Evolutionary conservation across 2,329 filamentous ascomycete genomes (phyloP), one percentile per base, ranked within the genome.

Genomic region (Scleromitrula shiraiana): DNA sequence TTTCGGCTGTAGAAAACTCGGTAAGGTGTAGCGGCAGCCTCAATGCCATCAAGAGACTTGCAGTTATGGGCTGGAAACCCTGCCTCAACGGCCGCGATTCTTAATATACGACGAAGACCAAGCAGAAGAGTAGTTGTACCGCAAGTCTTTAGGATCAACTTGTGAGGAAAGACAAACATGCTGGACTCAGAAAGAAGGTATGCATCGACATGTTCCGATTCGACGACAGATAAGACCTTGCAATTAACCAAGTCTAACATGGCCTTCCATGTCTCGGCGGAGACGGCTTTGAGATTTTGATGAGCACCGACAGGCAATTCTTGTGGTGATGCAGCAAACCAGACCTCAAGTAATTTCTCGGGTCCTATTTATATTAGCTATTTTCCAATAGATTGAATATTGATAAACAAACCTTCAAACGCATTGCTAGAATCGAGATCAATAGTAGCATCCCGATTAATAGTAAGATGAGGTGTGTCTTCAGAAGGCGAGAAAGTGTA

Each of bases 151-250:
- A 98, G 75, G 52, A 98, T 95, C 55, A 98, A 78, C 76, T 98
- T 98, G 78, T 98, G 93, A n/a, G 90, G 89, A 68, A 95, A 98
- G 60, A 98, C 88, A 66, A 98, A 98, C 90, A 98, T 95, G 85
- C 93, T 97, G 33, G 93, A 97, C 71, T 98, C 93, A 54, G 93
- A 98, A 48, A 98, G 77, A 6, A 98, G 80, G 65, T 98, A 98
- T 56, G 93, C 91, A 64, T 98, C 93, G 60, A 97, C 85, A 64
- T 91, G 83, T 55, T 95, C 89, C 20, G 91, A 95, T 65, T 91
- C 83, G 55, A 98, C 80, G 53, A 95, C 85, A 4, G 93, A 98
- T 48, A 98, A 76, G 47, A 98, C 89, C 72, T 98, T 93, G 82
- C 93, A 98, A 67, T 96, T 95, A 70, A 98, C 93, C 64, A 96